phyloP scores from a whole-genome alignment of 331 rosid species.

The Rosa hybrid region DNA sequence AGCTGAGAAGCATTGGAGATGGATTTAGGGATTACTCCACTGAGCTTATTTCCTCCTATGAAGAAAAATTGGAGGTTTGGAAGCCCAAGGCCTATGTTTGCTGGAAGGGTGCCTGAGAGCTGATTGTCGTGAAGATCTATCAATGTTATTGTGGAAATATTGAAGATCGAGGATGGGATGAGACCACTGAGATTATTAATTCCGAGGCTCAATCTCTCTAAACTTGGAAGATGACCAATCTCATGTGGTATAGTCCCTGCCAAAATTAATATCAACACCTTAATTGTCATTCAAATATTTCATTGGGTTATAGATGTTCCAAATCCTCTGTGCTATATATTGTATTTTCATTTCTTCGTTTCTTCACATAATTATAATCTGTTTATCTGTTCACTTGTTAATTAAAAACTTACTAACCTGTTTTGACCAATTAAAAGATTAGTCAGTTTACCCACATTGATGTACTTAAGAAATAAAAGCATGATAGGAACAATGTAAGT shows the following conservation, averaged over 20 bases:
- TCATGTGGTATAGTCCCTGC: slow-evolving; percentile 25
- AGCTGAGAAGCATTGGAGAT: slow-evolving; percentile 33
- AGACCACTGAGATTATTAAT: neutral
- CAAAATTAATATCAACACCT: neutral
- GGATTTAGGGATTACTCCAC: slow-evolving; percentile 25
- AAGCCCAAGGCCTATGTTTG: slow-evolving; percentile 3
- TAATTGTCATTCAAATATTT: neutral
- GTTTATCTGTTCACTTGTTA: no score
- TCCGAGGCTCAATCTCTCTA: neutral
- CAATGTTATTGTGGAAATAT: neutral
- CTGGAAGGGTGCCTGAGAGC: slow-evolving; percentile 15
- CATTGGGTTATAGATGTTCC: neutral
- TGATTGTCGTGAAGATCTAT: neutral
- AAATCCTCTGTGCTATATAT: neutral
- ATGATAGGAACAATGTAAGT: neutral
- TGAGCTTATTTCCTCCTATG: neutral
- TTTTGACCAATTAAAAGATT: no score
- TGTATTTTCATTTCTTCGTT: no score
- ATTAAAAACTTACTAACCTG: no score
- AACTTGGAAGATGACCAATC: slow-evolving; percentile 13
- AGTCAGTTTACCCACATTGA: no score
- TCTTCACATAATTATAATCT: no score
- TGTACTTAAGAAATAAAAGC: neutral
- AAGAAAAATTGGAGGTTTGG: slow-evolving; percentile 10
- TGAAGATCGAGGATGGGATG: neutral